phyloP scores from a whole-genome alignment of 2,329 filamentous ascomycete genomes.

The Pseudogymnoascus pannorum region DNA sequence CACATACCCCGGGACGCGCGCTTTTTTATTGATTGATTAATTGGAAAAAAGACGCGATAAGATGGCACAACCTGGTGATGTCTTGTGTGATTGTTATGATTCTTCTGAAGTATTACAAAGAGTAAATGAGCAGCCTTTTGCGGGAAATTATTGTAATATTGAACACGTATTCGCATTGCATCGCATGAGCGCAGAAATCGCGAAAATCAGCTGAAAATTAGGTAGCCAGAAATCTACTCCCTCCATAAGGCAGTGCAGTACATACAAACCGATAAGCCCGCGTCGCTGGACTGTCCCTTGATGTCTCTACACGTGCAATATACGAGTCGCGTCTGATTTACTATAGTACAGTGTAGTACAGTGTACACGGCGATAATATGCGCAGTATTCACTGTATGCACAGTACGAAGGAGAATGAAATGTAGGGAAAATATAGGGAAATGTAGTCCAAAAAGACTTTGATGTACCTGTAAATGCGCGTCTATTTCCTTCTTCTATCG shows the following conservation, averaged over 20 bases:
- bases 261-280: background rate
- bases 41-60: background rate
- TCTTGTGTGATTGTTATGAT: background rate
- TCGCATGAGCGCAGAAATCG: background rate
- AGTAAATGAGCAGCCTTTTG: background rate
- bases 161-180: background rate
- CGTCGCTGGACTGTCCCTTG: too few relatives aligned
- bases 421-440: background rate
- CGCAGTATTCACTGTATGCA: too few relatives aligned
- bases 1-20: too few relatives aligned
- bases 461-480: background rate
- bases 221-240: background rate
- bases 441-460: constrained; percentile 1
- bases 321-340: constrained; percentile 3
- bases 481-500: background rate
- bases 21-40: background rate
- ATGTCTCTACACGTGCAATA: background rate
- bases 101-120: background rate
- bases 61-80: background rate
- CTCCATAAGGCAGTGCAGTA: too few relatives aligned
- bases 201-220: background rate
- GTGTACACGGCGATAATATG: too few relatives aligned
- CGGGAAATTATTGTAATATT: background rate
- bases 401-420: too few relatives aligned
- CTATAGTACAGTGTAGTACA: background rate